Evolutionary conservation across 1,284 basidiomycete genomes (phyloP).

Genomic region (Peniophora sp.): DNA sequence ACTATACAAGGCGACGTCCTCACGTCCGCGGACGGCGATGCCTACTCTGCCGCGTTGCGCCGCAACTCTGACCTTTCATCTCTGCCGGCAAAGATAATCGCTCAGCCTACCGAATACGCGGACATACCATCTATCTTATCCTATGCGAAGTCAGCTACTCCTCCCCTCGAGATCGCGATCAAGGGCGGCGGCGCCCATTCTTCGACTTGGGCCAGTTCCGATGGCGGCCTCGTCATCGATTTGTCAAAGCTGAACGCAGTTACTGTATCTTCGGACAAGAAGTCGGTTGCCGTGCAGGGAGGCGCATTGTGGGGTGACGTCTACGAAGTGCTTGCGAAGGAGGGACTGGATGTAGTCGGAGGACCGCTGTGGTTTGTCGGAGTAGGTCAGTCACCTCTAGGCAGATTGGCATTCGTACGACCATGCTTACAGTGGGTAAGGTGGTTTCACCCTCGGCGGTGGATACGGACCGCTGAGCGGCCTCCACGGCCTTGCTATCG

Average conservation of each 20-base stretch:
- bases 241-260: slow-evolving; percentile 24
- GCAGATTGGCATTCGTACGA: no score
- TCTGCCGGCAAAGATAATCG: slow-evolving; percentile 14
- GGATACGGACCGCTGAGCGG: slow-evolving; percentile 30
- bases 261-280: slow-evolving; percentile 18
- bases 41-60: slow-evolving; percentile 7
- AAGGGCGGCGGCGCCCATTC: slow-evolving; percentile 18
- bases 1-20: background rate
- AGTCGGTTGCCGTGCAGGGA: slow-evolving; percentile 22
- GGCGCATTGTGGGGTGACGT: slow-evolving; percentile 29
- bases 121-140: slow-evolving; percentile 15
- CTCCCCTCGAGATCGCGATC: slow-evolving; percentile 17
- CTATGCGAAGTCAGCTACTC: slow-evolving; percentile 12
- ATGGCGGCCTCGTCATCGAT: slow-evolving; percentile 31
- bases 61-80: slow-evolving; percentile 16
- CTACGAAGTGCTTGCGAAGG: slow-evolving; percentile 21
- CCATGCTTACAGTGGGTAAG: no score
- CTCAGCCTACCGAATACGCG: slow-evolving; percentile 12
- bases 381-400: slow-evolving; percentile 5
- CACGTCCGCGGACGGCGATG: background rate
- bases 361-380: slow-evolving; percentile 16
- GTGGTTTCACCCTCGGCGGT: slow-evolving; percentile 28
- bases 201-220: slow-evolving; percentile 19
- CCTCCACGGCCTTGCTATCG: slow-evolving; percentile 28
- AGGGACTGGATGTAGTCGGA: slow-evolving; percentile 22